Percentiles rank a stretch among this genome's conserved stretches.
phyloP scores from a whole-genome alignment of 78 protist species.

The Corallochytrium limacisporum region DNA sequence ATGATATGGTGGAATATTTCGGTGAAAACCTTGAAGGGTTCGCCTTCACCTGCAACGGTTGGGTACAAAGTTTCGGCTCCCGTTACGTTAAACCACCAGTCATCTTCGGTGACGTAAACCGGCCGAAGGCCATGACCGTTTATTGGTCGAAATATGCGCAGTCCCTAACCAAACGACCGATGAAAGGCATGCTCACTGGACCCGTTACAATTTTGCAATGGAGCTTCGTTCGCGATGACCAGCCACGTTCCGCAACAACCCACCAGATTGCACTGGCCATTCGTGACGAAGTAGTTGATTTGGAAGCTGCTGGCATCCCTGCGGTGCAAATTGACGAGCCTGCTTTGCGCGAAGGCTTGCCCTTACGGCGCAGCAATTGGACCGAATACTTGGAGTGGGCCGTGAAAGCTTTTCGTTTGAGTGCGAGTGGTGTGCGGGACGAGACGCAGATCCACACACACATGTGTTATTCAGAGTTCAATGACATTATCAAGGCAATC shows the following conservation, averaged over 20 bases:
- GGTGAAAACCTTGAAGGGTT: conserved; percentile 49
- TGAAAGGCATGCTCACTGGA: conserved; percentile 75
- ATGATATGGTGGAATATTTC: no score
- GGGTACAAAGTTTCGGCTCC: conserved; percentile 64
- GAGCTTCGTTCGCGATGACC: conserved; percentile 63
- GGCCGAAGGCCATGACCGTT: no score
- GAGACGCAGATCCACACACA: conserved; percentile 58
- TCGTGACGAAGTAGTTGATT: conserved; percentile 62
- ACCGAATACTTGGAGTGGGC: conserved; percentile 47
- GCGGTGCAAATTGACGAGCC: conserved; percentile 67
- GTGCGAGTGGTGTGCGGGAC: conserved; percentile 32
- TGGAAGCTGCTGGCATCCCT: conserved; percentile 38
- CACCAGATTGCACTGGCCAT: conserved; percentile 53
- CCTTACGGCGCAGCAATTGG: conserved; percentile 38
- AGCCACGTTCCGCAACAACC: conserved; percentile 30
- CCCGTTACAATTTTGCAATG: conserved; percentile 64
- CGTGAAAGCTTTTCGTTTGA: conserved; percentile 25
- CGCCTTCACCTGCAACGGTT: conserved; percentile 48
- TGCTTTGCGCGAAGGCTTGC: conserved; percentile 65
- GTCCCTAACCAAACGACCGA: conserved; percentile 33
- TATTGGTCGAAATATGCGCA: conserved; percentile 37
- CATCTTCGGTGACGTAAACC: conserved; percentile 51
- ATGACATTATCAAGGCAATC: conserved; percentile 41
- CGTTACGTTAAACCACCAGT: conserved; percentile 61
- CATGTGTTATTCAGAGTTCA: conserved; percentile 68